Evolutionary conservation across 2,329 filamentous ascomycete genomes (phyloP).

Genomic region (Cryphonectria parasitica): DNA sequence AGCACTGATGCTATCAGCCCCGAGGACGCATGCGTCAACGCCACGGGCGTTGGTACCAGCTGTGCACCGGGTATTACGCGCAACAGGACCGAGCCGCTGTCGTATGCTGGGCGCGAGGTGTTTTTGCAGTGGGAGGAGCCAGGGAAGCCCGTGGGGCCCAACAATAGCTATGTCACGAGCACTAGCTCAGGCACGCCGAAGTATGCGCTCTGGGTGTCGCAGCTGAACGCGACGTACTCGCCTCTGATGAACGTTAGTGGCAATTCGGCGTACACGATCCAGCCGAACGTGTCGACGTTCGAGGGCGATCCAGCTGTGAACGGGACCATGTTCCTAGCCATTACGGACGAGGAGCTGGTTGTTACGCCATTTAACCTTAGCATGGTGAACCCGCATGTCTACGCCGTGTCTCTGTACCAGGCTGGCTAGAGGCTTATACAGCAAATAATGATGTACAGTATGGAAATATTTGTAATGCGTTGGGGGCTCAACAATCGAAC

Average conservation of each 20-base stretch:
- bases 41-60: slow-evolving; percentile 55
- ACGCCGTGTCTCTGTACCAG: slow-evolving; percentile 76
- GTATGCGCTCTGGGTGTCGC: slow-evolving; percentile 77
- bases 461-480: background rate
- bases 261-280: slow-evolving; percentile 67
- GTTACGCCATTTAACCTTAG: slow-evolving; percentile 79
- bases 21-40: slow-evolving; percentile 60
- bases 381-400: slow-evolving; percentile 75
- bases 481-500: background rate
- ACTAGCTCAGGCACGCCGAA: slow-evolving; percentile 61
- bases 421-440: slow-evolving; percentile 61
- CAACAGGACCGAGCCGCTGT: slow-evolving; percentile 72
- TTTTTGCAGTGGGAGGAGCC: slow-evolving; percentile 74
- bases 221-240: slow-evolving; percentile 76
- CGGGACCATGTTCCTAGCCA: slow-evolving; percentile 76
- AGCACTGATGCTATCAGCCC: slow-evolving; percentile 48
- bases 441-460: background rate
- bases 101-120: slow-evolving; percentile 73
- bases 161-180: slow-evolving; percentile 77
- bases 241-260: slow-evolving; percentile 57
- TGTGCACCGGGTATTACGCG: slow-evolving; percentile 68
- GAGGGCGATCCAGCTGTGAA: slow-evolving; percentile 72
- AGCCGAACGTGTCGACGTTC: slow-evolving; percentile 72
- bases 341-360: slow-evolving; percentile 70
- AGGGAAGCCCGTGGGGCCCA: slow-evolving; percentile 72